Evolutionary conservation across 768 basidiomycete genomes (phyloP), one percentile per base, ranked within the genome.

Genomic region (Fibroporia radiculosa): DNA sequence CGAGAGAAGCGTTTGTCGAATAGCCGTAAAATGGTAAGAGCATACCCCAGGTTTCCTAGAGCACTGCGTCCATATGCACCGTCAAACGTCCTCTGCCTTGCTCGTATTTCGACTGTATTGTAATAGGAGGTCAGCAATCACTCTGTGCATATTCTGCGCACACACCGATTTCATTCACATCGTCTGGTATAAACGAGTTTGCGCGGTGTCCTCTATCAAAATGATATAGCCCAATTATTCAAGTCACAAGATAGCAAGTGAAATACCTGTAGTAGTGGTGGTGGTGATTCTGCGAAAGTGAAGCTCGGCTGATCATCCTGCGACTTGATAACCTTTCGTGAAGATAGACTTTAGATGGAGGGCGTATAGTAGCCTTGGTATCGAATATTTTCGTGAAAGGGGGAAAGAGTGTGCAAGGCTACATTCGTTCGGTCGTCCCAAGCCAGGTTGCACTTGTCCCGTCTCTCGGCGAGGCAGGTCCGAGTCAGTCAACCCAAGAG

Each of bases 51-150:
- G 45, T 78, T 77, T 12, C 78, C 78, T 7, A 92, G 68, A 0
- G 87, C 87, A 0, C 80, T 84, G 22, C 88, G 78, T 29, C 72
- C 73, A 62, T 91, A 91, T 12, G 88, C 85, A 13, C 86, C 88
- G 42, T 90, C 76, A 56, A 89, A 90, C 0, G 89, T 92, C 32
- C 89, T 72, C 52, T 86, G 80, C 23, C 87, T 72, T 1, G 89
- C 89, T 12, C 89, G 74, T 14, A 92, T 62, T 58, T 92, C 88
- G 19, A 78, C 78, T 60, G 40, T 4, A 40, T n/a, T n/a, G n/a
- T 6, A 39, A 16, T 22, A 18, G 13, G 11, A 6, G 32, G 25
- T 19, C 41, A 6, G 7, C 25, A 19, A n/a, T 19, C 23, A 28
- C 3, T 2, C 12, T 7, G n/a, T 3, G n/a, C 28, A 26, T 41